A percentile compares a stretch with the other conserved stretches of the same genome.
phyloP scores from a whole-genome alignment of 805 yeast genomes.

The Candida michaelii region DNA sequence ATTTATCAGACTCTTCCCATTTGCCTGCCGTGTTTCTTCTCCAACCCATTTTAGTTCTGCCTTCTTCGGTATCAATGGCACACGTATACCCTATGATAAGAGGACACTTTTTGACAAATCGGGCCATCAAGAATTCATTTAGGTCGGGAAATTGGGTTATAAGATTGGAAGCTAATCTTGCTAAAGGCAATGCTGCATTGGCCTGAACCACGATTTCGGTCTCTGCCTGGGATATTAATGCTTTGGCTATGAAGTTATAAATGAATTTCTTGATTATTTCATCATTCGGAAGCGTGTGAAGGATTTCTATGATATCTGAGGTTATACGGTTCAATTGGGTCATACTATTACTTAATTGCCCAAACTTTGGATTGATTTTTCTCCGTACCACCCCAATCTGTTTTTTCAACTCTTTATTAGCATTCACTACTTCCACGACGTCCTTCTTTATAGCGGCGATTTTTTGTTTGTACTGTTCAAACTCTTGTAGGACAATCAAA shows the following conservation, averaged over 20 bases:
- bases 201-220: slow-evolving; percentile 84
- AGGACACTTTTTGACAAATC: slow-evolving; percentile 91
- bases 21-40: slow-evolving; percentile 48
- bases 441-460: slow-evolving; percentile 59
- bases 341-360: slow-evolving; percentile 79
- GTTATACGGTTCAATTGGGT: slow-evolving; percentile 56
- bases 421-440: slow-evolving; percentile 55
- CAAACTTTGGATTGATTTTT: slow-evolving; percentile 83
- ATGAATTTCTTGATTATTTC: slow-evolving; percentile 50
- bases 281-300: slow-evolving; percentile 48
- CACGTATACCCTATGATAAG: slow-evolving; percentile 80
- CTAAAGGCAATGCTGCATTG: slow-evolving; percentile 77
- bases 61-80: slow-evolving; percentile 74
- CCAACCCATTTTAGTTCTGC: slow-evolving; percentile 87
- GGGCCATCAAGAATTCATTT: slow-evolving; percentile 61
- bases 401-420: slow-evolving; percentile 52
- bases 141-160: slow-evolving; percentile 51
- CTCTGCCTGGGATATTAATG: slow-evolving; percentile 87
- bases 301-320: slow-evolving; percentile 48
- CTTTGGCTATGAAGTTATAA: slow-evolving; percentile 80
- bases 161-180: slow-evolving; percentile 57
- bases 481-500: slow-evolving; percentile 42
- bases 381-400: slow-evolving; percentile 62
- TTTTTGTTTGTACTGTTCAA: slow-evolving; percentile 48
- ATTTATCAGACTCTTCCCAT: slow-evolving; percentile 64